Evolutionary conservation across 768 basidiomycete genomes (phyloP), one percentile per base, ranked within the genome.

Genomic region (Kwoniella pini): DNA sequence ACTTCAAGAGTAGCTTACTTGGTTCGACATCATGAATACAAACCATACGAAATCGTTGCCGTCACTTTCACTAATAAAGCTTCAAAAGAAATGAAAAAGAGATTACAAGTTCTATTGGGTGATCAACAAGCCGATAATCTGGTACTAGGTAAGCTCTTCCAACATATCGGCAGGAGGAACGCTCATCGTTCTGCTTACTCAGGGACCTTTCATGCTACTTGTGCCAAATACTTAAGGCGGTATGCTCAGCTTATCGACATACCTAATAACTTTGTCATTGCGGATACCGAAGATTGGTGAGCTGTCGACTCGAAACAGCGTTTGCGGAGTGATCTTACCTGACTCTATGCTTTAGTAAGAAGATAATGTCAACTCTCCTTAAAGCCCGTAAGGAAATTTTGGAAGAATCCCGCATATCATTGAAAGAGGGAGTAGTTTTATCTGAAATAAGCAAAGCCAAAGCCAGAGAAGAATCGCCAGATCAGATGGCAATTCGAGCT

Each of bases 31-130:
- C 70, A 67, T 48, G 63, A 62, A 0, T 59, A 72, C 48, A 38
- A 62, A 10, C 79, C 80, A 0, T 62, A 71, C 31, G 70, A 79
- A 52, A 71, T 80, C 48, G 71, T 61, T 10, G 72, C 70, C 24
- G 71, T 93, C 11, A 95, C 85, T 0, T 95, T 93, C 76, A 92
- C 91, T 10, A 91, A 91, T 80, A 91, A 91, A 77, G 90, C 91
- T 15, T 90, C 91, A 0, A 87, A 85, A 61, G 91, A 93, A 80
- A 91, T 93, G 90, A 82, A 84, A 53, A 82, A 84, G 51, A 82
- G 91, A 3, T 80, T 95, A 28, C 78, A 79, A 19, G 84, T 83
- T 61, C 78, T 92, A 2, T 82, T 95, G 33, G 91, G 90, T 3
- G 82, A 84, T 38, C 76, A 83, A 26, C 71, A 70, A 2, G 86